Evolutionary conservation across 2,329 filamentous ascomycete genomes (phyloP).

Genomic region (Incumbomyces delicatus): DNA sequence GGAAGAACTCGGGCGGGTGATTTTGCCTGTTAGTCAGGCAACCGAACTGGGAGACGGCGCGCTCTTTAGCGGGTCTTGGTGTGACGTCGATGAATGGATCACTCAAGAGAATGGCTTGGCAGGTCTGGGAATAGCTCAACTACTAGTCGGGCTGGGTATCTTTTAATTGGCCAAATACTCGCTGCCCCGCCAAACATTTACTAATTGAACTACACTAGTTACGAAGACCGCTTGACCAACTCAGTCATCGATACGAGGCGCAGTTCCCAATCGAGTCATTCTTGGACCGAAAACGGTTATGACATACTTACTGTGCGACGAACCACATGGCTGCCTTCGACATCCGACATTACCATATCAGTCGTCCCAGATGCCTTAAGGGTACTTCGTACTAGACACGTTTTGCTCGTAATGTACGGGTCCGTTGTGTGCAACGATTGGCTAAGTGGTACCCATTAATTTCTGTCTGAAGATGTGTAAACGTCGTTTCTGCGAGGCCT

Average conservation of each 20-base stretch:
- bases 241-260: not conserved
- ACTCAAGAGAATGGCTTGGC: not conserved
- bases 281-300: not conserved
- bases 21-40: slow-evolving; percentile 1
- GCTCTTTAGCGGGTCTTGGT: not conserved
- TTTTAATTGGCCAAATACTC: not conserved
- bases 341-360: not conserved
- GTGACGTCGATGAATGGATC: not conserved
- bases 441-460: too few relatives aligned
- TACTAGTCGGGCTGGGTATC: not conserved
- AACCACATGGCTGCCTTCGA: not conserved
- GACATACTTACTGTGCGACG: not conserved
- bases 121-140: slow-evolving; percentile 1
- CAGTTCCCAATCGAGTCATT: not conserved
- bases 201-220: too few relatives aligned
- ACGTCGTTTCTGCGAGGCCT: not conserved
- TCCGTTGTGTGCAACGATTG: too few relatives aligned
- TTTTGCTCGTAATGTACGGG: too few relatives aligned
- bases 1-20: not conserved
- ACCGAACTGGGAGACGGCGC: not conserved
- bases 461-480: not conserved
- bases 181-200: not conserved
- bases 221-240: not conserved
- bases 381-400: too few relatives aligned
- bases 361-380: not conserved